Evolutionary conservation across 208 protist species (phyloP).

Genomic region (Leishmania major): DNA sequence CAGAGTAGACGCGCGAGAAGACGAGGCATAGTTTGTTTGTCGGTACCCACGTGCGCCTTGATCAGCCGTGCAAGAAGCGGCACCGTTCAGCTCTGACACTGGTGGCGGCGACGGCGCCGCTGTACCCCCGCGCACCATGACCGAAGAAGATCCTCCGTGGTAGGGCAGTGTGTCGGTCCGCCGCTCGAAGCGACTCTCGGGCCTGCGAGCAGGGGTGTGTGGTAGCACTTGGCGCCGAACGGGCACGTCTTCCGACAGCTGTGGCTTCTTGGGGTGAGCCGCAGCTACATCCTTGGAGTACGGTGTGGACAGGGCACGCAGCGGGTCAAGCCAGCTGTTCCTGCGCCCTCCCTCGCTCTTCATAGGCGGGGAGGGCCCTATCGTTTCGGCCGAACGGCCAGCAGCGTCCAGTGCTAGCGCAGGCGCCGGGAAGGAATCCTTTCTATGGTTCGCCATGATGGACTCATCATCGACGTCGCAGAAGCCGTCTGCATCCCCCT

Average conservation of each 20-base stretch:
- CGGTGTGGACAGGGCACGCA: slow-evolving; percentile 9
- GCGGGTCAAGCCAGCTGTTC: slow-evolving; percentile 16
- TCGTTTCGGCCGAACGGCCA: not conserved
- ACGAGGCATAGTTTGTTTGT: not conserved
- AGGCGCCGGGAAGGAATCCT: slow-evolving; percentile 3
- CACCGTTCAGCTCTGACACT: not conserved
- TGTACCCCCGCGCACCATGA: slow-evolving; percentile 9
- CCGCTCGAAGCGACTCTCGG: slow-evolving; percentile 1
- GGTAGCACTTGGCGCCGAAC: slow-evolving; percentile 18
- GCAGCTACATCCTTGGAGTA: not conserved
- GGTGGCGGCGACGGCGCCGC: slow-evolving; percentile 2
- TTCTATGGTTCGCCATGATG: not conserved
- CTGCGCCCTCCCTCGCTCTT: not conserved
- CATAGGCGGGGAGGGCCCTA: not conserved
- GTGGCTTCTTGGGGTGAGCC: not conserved
- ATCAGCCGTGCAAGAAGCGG: not conserved
- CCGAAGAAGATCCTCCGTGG: slow-evolving; percentile 1
- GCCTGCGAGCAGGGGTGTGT: slow-evolving; percentile 12
- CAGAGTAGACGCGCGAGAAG: slow-evolving; percentile 8
- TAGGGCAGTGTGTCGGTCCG: slow-evolving; percentile 10
- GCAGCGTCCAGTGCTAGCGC: not conserved
- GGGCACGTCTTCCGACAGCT: not conserved
- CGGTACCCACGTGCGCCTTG: not conserved
- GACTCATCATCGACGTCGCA: slow-evolving; percentile 15
- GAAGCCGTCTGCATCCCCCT: slow-evolving; percentile 18